Base-by-base conservation (phyloP, 768 basidiomycete species). In the Xerocomus spinulosus region DNA sequence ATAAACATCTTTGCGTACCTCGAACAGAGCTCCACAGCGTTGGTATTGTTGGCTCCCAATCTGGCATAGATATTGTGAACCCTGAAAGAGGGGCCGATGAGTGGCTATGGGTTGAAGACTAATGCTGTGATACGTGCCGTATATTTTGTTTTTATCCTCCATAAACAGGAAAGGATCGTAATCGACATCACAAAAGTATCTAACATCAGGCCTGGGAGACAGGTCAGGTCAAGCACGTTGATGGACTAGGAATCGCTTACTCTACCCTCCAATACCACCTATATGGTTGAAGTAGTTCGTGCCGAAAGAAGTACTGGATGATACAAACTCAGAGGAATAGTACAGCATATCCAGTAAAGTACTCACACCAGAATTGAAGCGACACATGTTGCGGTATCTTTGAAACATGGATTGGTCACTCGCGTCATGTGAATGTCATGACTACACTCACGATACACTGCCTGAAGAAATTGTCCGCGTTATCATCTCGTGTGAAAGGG, bases 381-480 rank as follows among this genome's bases (percentile, higher is more conserved):
- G 73, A 61, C 85, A 87, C 85, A 87, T 86, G 46, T 85, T 83
- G n/a, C 83, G 75, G 55, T 87, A 85, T n/a, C 71, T 76, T 29
- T 20, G 10, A 38, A 24, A 14, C 9, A 32, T 41, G 12, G 12
- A 6, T 50, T 24, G 48, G 24, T 13, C 9, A 13, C 10, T 17
- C 13, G 12, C 37, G 13, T 15, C 21, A 36, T n/a, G 20, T 9
- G 21, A 4, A 24, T n/a, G n/a, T n/a, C 17, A 23, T 20, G 37
- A 36, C 14, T 9, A 42, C 13, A 68, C 70, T 56, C 44, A 74
- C 73, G 75, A 68, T 6, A 76, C 67, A 49, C 75, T 76, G 30
- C 71, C 74, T 75, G 36, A 7, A 43, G 32, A 52, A n/a, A n/a
- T n/a, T 53, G 26, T 0, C 35, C 29, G 43, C 41, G 42, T 41